These are phyloP conservation scores for Forsythia viridissima DNA, from an alignment of 257 asterid genomes.

Conservation along the genomic window DNA sequence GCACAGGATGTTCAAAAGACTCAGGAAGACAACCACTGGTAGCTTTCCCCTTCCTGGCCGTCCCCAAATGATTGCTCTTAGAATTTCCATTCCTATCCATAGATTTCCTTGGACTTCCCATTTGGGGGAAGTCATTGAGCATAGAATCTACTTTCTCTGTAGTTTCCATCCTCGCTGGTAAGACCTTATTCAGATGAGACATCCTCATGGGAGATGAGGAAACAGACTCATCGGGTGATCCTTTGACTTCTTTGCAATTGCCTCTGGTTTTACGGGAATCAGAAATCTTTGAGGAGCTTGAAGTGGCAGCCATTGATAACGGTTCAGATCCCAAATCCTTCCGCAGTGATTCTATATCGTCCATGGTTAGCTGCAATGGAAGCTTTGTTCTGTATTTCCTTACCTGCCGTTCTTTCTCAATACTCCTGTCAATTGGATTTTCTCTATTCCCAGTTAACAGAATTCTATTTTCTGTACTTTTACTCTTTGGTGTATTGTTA, in stretches of 20 bases:
- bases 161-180: constrained; percentile 36
- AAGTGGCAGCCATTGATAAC: constrained; percentile 70
- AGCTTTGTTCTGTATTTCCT: constrained; percentile 37
- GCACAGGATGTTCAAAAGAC: constrained; percentile 18
- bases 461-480: constrained; percentile 32
- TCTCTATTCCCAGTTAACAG: constrained; percentile 40
- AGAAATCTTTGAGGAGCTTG: constrained; percentile 93
- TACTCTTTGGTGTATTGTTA: constrained; percentile 36
- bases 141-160: constrained; percentile 38
- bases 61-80: constrained; percentile 29
- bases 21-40: constrained; percentile 21
- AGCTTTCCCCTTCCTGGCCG: constrained; percentile 37
- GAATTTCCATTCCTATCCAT: constrained; percentile 37
- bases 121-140: constrained; percentile 27
- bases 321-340: constrained; percentile 72
- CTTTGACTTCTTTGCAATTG: constrained; percentile 51
- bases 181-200: constrained; percentile 37
- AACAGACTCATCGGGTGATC: constrained; percentile 89
- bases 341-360: constrained; percentile 61
- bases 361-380: constrained; percentile 41
- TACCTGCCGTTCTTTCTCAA: constrained; percentile 45
- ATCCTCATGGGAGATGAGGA: constrained; percentile 84
- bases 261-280: constrained; percentile 61
- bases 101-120: constrained; percentile 38
- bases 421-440: constrained; percentile 26